Evolutionary conservation across 148 eudicot genomes (phyloP), one percentile per base, ranked within the genome.

Genomic region (Selenicereus undatus): DNA sequence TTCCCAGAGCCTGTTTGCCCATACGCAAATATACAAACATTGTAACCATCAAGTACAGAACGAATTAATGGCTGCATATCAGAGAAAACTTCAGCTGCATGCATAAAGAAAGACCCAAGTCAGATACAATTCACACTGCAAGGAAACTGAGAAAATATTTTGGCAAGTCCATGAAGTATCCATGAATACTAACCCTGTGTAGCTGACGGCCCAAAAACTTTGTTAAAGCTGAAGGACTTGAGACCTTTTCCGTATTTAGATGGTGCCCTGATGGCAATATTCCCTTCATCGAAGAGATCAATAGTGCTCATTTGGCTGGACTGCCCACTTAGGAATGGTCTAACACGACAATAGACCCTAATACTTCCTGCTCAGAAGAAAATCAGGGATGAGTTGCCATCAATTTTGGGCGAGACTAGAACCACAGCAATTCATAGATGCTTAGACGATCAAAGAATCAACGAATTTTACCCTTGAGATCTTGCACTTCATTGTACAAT

Each of bases 1-100:
- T 95, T 95, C 65, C 99, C 99, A 48, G 99, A 95, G 80, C 99
- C 99, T 78, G 99, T 95, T 81, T 95, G 99, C 54, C 99, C 99
- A 81, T 95, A 95, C 42, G 99, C 99, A 87, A 95, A 95, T 78
- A 95, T 93, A 78, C 99, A 95, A 45, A 95, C 97, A 83, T 93
- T 93, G 86, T 83, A 96, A 24, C 99, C 99, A 90, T 96, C 99
- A 82, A 96, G 97, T 82, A 96, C 99, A 51, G 99, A 96, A 79
- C 97, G 92, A 64, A 96, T 88, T 32, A 96, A 86, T 76, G 95
- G 98, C 82, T 86, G 92, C 81, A 94, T 96, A 81, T 96, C 99
- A 51, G 90, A 82, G 85, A 96, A 96, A 13, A 93, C 97, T 78
- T 96, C 99, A 78, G 87, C 99, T 96, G 91, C 76, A 77, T 51